Evolutionary conservation across 2,329 filamentous ascomycete species (phyloP).

Genomic region (Dothidotthia symphoricarpi): DNA sequence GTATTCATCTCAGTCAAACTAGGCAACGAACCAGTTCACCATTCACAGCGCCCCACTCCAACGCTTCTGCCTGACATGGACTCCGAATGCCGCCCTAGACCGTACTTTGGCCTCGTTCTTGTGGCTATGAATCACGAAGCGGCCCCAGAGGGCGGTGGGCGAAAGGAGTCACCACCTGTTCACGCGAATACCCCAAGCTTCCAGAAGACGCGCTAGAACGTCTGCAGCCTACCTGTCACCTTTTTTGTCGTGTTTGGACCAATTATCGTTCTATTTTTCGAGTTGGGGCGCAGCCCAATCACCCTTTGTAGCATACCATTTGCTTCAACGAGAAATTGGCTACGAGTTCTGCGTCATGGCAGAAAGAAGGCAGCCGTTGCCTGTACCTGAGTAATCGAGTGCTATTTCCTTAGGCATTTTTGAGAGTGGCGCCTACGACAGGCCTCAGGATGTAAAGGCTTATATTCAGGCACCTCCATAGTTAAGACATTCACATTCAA

Average conservation of each 20-base stretch:
- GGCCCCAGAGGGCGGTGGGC: conserved; percentile 23
- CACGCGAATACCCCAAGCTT: conserved; percentile 16
- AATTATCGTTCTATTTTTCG: conserved; percentile 16
- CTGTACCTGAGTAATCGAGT: conserved; percentile 22
- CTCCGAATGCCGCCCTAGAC: conserved; percentile 21
- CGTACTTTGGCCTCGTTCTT: conserved; percentile 17
- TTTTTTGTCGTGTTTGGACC: conserved; percentile 23
- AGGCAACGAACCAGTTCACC: conserved; percentile 36
- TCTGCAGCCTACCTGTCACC: conserved; percentile 30
- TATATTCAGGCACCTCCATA: conserved; percentile 16
- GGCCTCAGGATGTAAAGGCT: conserved; percentile 22
- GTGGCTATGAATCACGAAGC: conserved; percentile 27
- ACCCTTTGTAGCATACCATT: conserved; percentile 14
- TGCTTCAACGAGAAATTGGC: conserved; percentile 16
- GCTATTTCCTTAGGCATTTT: conserved; percentile 20
- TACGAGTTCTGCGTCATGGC: conserved; percentile 29
- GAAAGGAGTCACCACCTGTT: conserved; percentile 29
- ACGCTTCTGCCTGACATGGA: conserved; percentile 27
- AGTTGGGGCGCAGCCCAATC: conserved; percentile 27
- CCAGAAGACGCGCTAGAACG: conserved; percentile 26
- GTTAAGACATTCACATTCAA: too few species aligned
- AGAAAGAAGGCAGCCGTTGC: conserved; percentile 32
- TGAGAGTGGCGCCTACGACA: conserved; percentile 22
- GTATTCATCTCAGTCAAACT: conserved; percentile 15
- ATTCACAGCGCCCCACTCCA: conserved; percentile 13